Conservation (phyloP, 2,329 filamentous ascomycete species). For the Cladosporium sp. region DNA sequence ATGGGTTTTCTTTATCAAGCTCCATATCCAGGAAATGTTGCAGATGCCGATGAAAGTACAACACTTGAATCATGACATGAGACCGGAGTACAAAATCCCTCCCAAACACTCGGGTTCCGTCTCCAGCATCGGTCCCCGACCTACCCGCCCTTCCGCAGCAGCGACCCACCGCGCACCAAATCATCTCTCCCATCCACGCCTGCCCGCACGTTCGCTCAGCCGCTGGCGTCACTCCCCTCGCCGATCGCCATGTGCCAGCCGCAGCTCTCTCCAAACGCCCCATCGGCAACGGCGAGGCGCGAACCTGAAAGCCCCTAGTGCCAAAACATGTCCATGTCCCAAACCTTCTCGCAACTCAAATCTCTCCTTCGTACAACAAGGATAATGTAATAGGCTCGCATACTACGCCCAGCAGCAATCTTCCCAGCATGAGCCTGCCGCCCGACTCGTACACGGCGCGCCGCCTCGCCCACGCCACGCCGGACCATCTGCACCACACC, state of each 20-base stretch:
- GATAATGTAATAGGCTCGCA: not conserved
- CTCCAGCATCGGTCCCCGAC: too few species aligned
- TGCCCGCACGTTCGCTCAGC: not conserved
- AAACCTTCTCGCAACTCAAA: not conserved
- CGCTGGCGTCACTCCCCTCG: not conserved
- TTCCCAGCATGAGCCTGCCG: conserved; percentile 17
- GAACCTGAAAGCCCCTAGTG: not conserved
- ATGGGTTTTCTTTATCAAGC: too few species aligned
- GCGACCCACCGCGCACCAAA: too few species aligned
- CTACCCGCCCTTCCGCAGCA: too few species aligned
- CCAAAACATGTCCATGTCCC: not conserved
- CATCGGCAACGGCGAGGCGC: too few species aligned
- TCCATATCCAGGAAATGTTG: too few species aligned
- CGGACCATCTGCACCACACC: conserved; percentile 56
- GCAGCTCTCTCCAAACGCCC: not conserved
- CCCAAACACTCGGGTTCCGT: too few species aligned
- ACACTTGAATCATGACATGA: too few species aligned
- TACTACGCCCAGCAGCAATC: not conserved
- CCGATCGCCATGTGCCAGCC: not conserved
- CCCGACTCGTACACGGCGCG: conserved; percentile 35
- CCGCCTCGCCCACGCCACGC: conserved; percentile 49
- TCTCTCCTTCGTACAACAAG: not conserved
- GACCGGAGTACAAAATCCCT: too few species aligned
- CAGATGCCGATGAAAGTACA: too few species aligned
- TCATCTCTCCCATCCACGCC: not conserved